Conservation (phyloP, 2,329 filamentous ascomycete species). For the Trichoderma guizhouense region DNA sequence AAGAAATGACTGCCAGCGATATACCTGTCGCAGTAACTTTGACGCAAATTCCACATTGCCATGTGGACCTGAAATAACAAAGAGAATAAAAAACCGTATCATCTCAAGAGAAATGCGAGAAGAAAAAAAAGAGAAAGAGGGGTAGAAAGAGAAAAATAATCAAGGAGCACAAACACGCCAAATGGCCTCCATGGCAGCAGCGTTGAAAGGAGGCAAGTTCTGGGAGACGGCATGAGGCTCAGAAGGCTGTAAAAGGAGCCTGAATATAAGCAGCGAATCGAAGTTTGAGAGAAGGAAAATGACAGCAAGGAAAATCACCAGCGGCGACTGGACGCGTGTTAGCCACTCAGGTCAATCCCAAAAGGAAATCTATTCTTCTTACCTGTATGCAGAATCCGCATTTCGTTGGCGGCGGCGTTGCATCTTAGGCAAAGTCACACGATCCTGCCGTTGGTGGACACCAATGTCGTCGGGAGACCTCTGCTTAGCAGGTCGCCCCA, state of each 20-base stretch:
- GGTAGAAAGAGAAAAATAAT: background rate
- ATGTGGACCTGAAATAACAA: background rate
- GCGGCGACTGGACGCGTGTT: conserved; percentile 31
- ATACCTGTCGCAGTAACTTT: background rate
- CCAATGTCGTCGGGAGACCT: conserved; percentile 28
- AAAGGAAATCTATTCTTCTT: background rate
- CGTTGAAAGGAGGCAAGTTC: background rate
- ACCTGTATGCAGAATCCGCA: conserved; percentile 40
- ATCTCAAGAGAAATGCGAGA: background rate
- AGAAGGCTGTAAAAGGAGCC: background rate
- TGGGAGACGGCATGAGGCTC: no score
- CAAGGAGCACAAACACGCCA: background rate
- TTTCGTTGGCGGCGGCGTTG: conserved; percentile 35
- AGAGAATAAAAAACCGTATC: background rate
- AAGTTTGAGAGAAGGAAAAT: background rate
- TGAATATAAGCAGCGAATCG: background rate
- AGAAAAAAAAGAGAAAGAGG: background rate
- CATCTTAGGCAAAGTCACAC: conserved; percentile 22
- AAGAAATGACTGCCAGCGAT: background rate
- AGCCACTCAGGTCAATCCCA: background rate
- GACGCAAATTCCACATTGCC: background rate
- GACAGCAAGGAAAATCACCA: conserved; percentile 27
- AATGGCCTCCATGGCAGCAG: no score
- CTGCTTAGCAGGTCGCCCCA: conserved; percentile 34
- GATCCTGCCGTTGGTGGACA: conserved; percentile 24